Base-by-base conservation (phyloP, 2,329 filamentous ascomycete genomes). In the Scopulariopsis brevicaulis region DNA sequence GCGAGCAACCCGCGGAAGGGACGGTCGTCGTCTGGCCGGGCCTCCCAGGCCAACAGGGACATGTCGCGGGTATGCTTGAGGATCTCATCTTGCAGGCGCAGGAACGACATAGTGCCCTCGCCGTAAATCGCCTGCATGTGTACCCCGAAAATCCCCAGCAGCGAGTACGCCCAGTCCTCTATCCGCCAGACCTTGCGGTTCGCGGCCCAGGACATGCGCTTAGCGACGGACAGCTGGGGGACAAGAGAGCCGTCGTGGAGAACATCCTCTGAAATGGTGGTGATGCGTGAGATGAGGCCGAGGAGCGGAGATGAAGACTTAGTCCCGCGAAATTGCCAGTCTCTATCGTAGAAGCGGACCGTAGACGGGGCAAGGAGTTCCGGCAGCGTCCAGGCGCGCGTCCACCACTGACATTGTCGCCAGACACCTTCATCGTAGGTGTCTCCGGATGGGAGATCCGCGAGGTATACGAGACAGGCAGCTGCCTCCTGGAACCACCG, bases 1-100 rank as follows among this genome's bases (percentile, higher is more conserved):
- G 55, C 55, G 18, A 40, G 40, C n/a, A 53, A n/a, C 20, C 55
- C 55, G 12, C 46, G 18, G 20, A 50, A 53, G 7, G 25, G 55
- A 11, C 55, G 28, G 10, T 53, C 10, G 28, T 58, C 56, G n/a
- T 14, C 24, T 14, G 56, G 22, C 14, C 20, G 22, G 22, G 59
- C 51, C 2, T 60, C 56, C 61, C 61, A 70, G 7, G 65, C 65
- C 11, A 73, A 69, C 1, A 73, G 62, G 4, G 67, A 69, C 40
- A 73, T 67, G 58, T 73, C 71, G 7, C 67, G 63, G 0, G 68
- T 64, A 15, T 55, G 59, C 57, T 67, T 67, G 51, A 72, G 62
- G 15, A 73, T 69, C 24, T 71, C 68, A 54, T 71, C 64, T 57
- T 71, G 69, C 1, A 73, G 61, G 22, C 70, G 64, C 11, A 64